phyloP scores from a whole-genome alignment of 345 rosid genomes.

The Geranium brycei region DNA sequence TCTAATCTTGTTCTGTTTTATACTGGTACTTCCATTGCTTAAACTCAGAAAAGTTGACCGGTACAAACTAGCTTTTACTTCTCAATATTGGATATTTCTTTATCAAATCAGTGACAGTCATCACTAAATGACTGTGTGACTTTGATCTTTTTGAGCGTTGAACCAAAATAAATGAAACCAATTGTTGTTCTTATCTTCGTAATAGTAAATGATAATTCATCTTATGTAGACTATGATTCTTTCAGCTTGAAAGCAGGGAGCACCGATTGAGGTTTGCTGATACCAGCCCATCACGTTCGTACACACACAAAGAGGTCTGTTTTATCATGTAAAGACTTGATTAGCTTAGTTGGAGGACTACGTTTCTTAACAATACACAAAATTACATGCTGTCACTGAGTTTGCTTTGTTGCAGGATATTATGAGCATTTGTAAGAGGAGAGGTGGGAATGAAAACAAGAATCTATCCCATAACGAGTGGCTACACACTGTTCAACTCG shows the following conservation, averaged over 20 bases:
- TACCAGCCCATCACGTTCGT: slow-evolving; percentile 61
- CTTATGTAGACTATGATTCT: slow-evolving; percentile 15
- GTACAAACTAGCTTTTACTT: neutral
- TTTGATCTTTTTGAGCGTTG: neutral
- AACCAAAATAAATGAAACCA: neutral
- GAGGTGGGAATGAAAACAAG: slow-evolving; percentile 72
- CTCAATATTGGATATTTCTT: neutral
- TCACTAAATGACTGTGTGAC: neutral
- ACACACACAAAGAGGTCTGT: slow-evolving; percentile 72
- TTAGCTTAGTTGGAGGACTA: neutral
- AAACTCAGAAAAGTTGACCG: no score
- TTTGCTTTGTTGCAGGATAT: slow-evolving; percentile 47
- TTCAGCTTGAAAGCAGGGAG: slow-evolving; percentile 70
- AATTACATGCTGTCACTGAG: neutral
- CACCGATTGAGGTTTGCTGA: slow-evolving; percentile 67
- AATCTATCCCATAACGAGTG: slow-evolving; percentile 63
- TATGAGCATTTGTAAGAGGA: slow-evolving; percentile 57
- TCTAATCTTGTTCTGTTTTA: neutral
- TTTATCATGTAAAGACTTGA: neutral
- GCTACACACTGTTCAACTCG: slow-evolving; percentile 75
- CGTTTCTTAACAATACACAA: neutral
- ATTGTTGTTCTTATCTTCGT: no score
- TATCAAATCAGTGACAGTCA: no score
- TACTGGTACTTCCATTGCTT: neutral
- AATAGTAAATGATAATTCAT: neutral